A percentile compares a stretch with the other conserved stretches of the same genome.
Conservation (phyloP, 2,329 filamentous ascomycete species). For the Aaosphaeria pasadenensis region DNA sequence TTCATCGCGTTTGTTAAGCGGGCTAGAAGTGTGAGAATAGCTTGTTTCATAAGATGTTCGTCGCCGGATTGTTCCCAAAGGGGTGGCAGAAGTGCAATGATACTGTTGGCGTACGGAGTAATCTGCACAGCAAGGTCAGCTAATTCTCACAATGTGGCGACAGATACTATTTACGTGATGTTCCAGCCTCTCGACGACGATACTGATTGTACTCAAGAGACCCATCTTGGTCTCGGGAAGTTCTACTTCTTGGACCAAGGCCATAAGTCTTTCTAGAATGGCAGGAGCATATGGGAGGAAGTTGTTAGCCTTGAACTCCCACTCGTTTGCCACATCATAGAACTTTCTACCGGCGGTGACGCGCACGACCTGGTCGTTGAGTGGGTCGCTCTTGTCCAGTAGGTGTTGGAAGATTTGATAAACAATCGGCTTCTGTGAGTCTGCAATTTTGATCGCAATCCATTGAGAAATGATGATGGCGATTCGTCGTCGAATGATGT, state of each 20-base stretch:
- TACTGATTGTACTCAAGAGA: conserved; percentile 79
- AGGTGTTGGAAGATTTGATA: conserved; percentile 90
- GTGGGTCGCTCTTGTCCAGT: conserved; percentile 69
- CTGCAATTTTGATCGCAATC: conserved; percentile 73
- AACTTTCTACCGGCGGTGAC: conserved; percentile 88
- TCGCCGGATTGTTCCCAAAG: conserved; percentile 85
- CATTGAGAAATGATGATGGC: conserved; percentile 88
- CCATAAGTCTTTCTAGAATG: conserved; percentile 70
- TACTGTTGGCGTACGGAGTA: conserved; percentile 68
- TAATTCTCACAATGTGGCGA: not conserved
- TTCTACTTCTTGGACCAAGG: conserved; percentile 75
- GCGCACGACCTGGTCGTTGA: conserved; percentile 88
- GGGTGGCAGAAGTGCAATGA: conserved; percentile 74
- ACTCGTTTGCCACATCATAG: conserved; percentile 76
- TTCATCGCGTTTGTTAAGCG: conserved; percentile 86
- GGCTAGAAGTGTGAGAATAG: conserved; percentile 80
- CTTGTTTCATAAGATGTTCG: conserved; percentile 90
- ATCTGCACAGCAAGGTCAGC: conserved; percentile 42
- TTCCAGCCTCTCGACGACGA: conserved; percentile 79
- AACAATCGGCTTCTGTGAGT: conserved; percentile 66
- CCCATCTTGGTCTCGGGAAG: conserved; percentile 87
- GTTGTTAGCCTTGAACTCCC: conserved; percentile 69
- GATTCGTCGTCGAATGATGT: conserved; percentile 81
- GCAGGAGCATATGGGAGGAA: conserved; percentile 77
- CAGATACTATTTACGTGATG: conserved; percentile 52